Base-by-base conservation (phyloP, 2,329 filamentous ascomycete genomes). In the Colletotrichum sp. region DNA sequence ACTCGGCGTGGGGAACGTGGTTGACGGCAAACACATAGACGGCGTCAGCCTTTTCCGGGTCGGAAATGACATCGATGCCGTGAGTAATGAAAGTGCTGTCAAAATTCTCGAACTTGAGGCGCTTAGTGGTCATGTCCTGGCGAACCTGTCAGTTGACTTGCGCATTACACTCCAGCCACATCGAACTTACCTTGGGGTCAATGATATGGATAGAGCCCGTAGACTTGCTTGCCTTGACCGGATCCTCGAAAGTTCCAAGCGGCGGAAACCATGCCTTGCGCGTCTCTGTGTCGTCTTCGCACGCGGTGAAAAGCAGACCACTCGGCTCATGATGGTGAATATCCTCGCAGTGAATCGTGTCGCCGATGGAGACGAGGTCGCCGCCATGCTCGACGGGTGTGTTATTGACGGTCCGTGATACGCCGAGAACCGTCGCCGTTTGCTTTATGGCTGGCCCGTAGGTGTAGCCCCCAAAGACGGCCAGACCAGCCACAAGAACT, bases 11-110 rank as follows among this genome's bases (percentile, higher is more conserved):
- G 0, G 91, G 88, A 2, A 89, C 78, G 71, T 93, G 92, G 77
- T 93, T 93, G 66, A 93, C 81, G 0, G 89, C 91, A 70, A 90
- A 91, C 61, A 93, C 89, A 78, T 91, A 93, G 8, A 93, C 88
- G 0, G 89, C 83, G 2, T 84, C 80, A 12, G 80, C 80, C 4
- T 75, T 76, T 3, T 86, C 79, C 0, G 86, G 87, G 76, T 92
- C 90, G 5, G 84, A 80, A n/a, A 91, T 85, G 8, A 93, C 85
- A 74, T 91, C 90, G 76, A 93, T 91, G 2, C 91, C 91, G 77
- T 93, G 91, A 0, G 91, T 91, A 8, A 89, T 79, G 66, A 93
- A 92, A 0, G 90, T 85, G 0, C 86, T 86, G 3, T 86, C 74
- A 77, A 92, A 93, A 69, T 88, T 86, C 8, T 87, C 83, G 19